Conservation (phyloP, 768 basidiomycete species). For the Tephrocybe rancida region DNA sequence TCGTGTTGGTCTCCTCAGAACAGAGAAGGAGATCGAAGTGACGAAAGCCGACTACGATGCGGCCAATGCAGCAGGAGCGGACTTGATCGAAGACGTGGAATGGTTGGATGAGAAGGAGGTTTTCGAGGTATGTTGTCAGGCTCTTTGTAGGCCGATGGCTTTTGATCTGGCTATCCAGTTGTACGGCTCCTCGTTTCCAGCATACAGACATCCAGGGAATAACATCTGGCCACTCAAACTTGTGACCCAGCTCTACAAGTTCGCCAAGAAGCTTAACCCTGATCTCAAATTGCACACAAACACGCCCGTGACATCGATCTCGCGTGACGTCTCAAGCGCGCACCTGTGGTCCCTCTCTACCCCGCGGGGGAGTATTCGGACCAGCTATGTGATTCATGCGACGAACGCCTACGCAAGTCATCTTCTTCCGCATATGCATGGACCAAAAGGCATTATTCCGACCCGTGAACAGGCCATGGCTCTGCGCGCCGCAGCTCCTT, state of each 20-base stretch:
- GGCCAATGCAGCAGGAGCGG: slow-evolving; percentile 54
- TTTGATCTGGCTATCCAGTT: no score
- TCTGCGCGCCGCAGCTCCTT: slow-evolving; percentile 36
- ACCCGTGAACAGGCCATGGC: slow-evolving; percentile 71
- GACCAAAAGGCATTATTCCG: slow-evolving; percentile 61
- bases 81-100: slow-evolving; percentile 40
- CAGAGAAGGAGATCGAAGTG: slow-evolving; percentile 40
- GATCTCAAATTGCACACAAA: slow-evolving; percentile 69
- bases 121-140: slow-evolving; percentile 38
- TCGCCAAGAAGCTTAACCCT: slow-evolving; percentile 31
- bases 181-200: slow-evolving; percentile 55
- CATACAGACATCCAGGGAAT: slow-evolving; percentile 49
- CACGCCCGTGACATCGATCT: slow-evolving; percentile 69
- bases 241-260: slow-evolving; percentile 64
- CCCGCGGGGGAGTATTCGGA: slow-evolving; percentile 62
- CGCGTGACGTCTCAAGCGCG: slow-evolving; percentile 28
- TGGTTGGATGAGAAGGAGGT: slow-evolving; percentile 53
- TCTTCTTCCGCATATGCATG: slow-evolving; percentile 68
- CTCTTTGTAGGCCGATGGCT: no score
- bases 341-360: slow-evolving; percentile 62
- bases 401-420: slow-evolving; percentile 85
- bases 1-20: slow-evolving; percentile 51
- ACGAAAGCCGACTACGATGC: slow-evolving; percentile 50
- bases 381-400: slow-evolving; percentile 76
- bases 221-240: slow-evolving; percentile 85